Evolutionary conservation across 352 stramenopile species (phyloP).

Genomic region (Pythium biforme): DNA sequence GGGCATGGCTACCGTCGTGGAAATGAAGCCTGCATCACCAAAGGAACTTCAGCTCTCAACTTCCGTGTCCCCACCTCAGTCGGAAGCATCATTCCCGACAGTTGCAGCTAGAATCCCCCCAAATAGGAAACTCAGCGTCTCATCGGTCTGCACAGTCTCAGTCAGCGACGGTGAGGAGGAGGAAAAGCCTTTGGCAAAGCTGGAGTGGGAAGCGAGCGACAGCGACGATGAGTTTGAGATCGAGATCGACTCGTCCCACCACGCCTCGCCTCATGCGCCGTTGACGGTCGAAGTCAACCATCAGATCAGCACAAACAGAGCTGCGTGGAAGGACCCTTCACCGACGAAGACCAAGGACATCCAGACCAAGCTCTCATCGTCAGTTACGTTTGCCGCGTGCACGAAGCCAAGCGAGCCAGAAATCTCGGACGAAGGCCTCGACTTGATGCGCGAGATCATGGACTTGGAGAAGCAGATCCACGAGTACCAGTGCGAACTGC

Average conservation of each 20-base stretch:
- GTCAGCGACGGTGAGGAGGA: conserved; percentile 32
- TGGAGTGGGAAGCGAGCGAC: neutral
- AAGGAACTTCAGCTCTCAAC: conserved; percentile 20
- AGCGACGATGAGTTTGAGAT: conserved; percentile 15
- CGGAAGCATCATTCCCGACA: neutral
- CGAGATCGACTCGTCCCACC: neutral
- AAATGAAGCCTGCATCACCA: conserved; percentile 26
- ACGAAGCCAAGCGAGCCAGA: conserved; percentile 13
- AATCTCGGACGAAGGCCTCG: conserved; percentile 19
- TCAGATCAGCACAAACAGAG: neutral
- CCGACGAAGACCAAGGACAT: conserved; percentile 2
- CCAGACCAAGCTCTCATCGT: neutral
- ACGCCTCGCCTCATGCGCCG: neutral
- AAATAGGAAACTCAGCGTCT: conserved; percentile 34
- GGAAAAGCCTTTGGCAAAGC: conserved; percentile 7
- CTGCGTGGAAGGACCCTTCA: neutral
- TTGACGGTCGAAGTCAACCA: conserved; percentile 26
- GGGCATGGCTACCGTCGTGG: conserved; percentile 16
- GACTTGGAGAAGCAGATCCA: conserved; percentile 31
- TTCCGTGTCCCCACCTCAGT: conserved; percentile 1
- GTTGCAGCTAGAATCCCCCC: neutral
- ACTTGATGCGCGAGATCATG: conserved; percentile 29
- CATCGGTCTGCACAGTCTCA: conserved; percentile 34
- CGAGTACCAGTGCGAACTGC: conserved; percentile 26
- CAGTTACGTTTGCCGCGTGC: conserved; percentile 6